Base-by-base conservation (phyloP, 352 stramenopile species). In the Phytophthora pisi region DNA sequence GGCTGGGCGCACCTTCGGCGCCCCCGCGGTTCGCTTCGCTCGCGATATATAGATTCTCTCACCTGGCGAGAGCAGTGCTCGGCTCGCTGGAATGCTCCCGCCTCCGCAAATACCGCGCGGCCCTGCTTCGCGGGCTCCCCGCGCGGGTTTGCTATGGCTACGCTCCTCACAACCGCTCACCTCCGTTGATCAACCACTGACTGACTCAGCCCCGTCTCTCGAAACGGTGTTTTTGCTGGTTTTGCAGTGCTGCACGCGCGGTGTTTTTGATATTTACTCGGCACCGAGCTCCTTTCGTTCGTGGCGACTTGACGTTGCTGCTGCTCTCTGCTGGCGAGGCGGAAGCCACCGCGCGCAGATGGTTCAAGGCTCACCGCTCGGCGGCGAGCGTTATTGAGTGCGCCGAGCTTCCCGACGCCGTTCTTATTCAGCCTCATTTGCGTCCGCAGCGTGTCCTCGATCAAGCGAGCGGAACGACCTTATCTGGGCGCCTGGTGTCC, bases 261-360 rank as follows among this genome's bases (percentile, higher is more conserved):
- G n/a, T n/a, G n/a, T n/a, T n/a, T n/a, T n/a, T n/a, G n/a, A n/a
- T n/a, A n/a, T n/a, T n/a, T n/a, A n/a, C n/a, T n/a, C n/a, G 43
- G 50, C 64, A 34, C 20, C 26, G 26, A 26, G 38, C 40, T 61
- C 49, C 53, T 68, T 74, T 70, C 60, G 56, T 76, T 77, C 64
- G 69, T 67, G 64, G 52, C 64, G 57, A 64, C 58, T 61, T 57
- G 45, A 57, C 38, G 36, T 28, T 38, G 23, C 23, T 28, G 26
- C 42, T 64, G 49, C 50, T 70, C 58, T 70, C 57, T 72, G 49
- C 49, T 65, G 54, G 30, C 57, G 47, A 57, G 51, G 45, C 51
- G 42, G 55, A 62, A 66, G 47, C 23, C 57, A 54, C n/a, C 34
- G 24, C 16, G 8, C 26, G 38, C 50, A 59, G 57, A 51, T 51